Base-by-base conservation (phyloP, 1,139 yeast genomes). In the Wickerhamomyces sp. region DNA sequence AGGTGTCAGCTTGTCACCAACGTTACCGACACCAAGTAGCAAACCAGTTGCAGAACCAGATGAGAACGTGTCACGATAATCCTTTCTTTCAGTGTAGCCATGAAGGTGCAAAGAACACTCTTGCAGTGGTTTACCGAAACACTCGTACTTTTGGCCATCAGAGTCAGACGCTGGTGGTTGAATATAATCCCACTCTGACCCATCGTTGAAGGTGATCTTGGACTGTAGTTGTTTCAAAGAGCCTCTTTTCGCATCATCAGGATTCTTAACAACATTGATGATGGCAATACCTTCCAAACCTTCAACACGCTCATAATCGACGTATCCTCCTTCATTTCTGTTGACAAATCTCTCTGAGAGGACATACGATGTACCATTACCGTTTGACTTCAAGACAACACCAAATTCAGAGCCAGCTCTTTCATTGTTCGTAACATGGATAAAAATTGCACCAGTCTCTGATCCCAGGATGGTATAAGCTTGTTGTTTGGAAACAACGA, bases 351-450 rank as follows among this genome's bases (percentile, higher is more conserved):
- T 74, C 45, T 84, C 68, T 1, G 91, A 66, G 21, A 78, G 64
- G 3, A 85, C 91, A 55, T 85, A 89, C n/a, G 85, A 76, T 0
- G 97, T 88, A 42, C 99, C 99, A 51, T 89, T 87, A n/a, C 86
- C 84, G 55, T 91, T 89, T 1, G 96, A 86, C 54, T 91, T 91
- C 50, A 91, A 66, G n/a, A 93, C 65, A 1, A 87, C 68, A 8
- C 98, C 98, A 59, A 59, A 80, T 49, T 87, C 94, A 10, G 62
- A 56, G 9, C 72, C 76, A 0, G 54, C 40, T 7, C 66, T 67
- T 18, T 64, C 57, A 45, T 68, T 68, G 0, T 88, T 79, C 1
- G 96, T 84, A 7, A 88, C 84, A 56, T 88, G 96, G 62, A 91
- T 58, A 58, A 89, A 83, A 6, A 91, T 67, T 1, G 95, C 75